phyloP scores from a whole-genome alignment of 345 rosid genomes.

The Toxicodendron radicans region DNA sequence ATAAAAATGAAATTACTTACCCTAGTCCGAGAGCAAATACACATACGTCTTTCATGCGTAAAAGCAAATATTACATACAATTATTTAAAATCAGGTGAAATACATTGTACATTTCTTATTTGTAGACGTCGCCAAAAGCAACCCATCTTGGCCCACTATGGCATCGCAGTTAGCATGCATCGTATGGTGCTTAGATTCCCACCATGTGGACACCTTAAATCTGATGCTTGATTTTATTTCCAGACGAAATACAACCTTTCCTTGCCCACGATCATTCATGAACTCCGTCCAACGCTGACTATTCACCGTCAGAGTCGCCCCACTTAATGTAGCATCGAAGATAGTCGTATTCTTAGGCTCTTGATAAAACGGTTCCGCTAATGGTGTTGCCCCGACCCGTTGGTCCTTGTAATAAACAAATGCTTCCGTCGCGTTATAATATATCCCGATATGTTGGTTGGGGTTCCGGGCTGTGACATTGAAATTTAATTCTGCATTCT shows the following conservation, averaged over 20 bases:
- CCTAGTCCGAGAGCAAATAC: background rate
- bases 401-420: slow-evolving; percentile 63
- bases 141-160: slow-evolving; percentile 67
- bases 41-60: background rate
- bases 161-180: slow-evolving; percentile 63
- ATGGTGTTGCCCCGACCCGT: slow-evolving; percentile 47
- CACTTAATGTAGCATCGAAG: slow-evolving; percentile 42
- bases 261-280: slow-evolving; percentile 48
- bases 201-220: slow-evolving; percentile 79
- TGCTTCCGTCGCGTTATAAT: slow-evolving; percentile 54
- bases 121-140: slow-evolving; percentile 42
- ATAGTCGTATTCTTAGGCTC: slow-evolving; percentile 69
- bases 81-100: slow-evolving; percentile 46
- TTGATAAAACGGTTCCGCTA: slow-evolving; percentile 50
- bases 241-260: slow-evolving; percentile 60
- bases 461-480: slow-evolving; percentile 70
- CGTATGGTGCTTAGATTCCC: slow-evolving; percentile 61
- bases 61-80: background rate
- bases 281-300: slow-evolving; percentile 67
- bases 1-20: background rate
- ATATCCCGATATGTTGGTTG: slow-evolving; percentile 60
- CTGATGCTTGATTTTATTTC: slow-evolving; percentile 53
- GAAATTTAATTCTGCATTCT: slow-evolving; percentile 56
- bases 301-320: slow-evolving; percentile 56
- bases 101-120: slow-evolving; percentile 71